phyloP scores from a whole-genome alignment of 2,329 filamentous ascomycete genomes.

The Fusarium temperatum region DNA sequence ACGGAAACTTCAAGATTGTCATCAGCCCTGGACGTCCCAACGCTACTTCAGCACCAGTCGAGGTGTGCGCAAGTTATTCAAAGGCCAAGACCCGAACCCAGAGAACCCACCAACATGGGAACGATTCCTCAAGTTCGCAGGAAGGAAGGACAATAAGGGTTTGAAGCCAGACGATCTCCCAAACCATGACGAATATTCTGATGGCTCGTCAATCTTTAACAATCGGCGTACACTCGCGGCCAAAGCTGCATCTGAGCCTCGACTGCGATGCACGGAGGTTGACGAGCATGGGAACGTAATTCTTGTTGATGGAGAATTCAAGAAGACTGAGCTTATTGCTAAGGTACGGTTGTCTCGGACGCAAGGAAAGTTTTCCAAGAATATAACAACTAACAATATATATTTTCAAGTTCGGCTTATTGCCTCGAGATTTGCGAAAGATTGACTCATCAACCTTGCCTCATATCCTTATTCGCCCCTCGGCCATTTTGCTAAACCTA shows the following conservation, averaged over 20 bases:
- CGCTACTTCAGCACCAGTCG: constrained; percentile 46
- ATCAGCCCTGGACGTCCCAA: constrained; percentile 14
- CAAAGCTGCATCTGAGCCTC: constrained; percentile 84
- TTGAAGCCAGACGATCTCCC: constrained; percentile 68
- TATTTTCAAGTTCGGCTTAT: constrained; percentile 77
- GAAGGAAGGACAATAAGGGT: constrained; percentile 50
- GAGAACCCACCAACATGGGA: constrained; percentile 55
- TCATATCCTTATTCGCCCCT: constrained; percentile 92
- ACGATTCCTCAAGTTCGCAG: constrained; percentile 56
- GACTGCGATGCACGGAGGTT: constrained; percentile 92
- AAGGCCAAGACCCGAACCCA: constrained; percentile 27
- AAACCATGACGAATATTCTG: constrained; percentile 65
- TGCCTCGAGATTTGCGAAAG: constrained; percentile 94
- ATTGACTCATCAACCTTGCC: constrained; percentile 96
- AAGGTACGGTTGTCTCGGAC: constrained; percentile 65
- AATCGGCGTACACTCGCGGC: constrained; percentile 74
- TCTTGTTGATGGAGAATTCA: constrained; percentile 93
- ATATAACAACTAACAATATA: constrained; percentile 2
- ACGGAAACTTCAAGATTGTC: constrained; percentile 15
- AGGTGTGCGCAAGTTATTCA: constrained; percentile 32
- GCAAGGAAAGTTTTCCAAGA: not conserved
- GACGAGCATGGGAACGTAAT: constrained; percentile 93
- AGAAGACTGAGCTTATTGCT: constrained; percentile 95
- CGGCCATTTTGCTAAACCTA: constrained; percentile 92
- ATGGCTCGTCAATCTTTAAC: constrained; percentile 67